These are phyloP conservation scores for Carex myosuroides DNA, from an alignment of 176 grass and related monocot genomes.

Conservation along the genomic window DNA sequence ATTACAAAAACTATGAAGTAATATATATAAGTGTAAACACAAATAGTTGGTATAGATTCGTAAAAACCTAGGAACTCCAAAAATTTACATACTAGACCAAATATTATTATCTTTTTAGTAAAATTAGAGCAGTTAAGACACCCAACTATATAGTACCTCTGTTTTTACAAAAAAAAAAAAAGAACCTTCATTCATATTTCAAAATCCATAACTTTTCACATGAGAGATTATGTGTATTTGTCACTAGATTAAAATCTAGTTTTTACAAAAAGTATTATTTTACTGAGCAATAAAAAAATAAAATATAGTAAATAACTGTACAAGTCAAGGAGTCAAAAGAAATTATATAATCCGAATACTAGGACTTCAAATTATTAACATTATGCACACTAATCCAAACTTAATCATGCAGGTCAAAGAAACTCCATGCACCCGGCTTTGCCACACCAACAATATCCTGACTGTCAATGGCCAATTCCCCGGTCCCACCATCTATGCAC, in stretches of 20 bases:
- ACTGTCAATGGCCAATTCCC: conserved; percentile 70
- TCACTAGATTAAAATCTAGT: no score
- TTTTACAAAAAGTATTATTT: neutral
- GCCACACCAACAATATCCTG: conserved; percentile 49
- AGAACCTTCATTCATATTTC: no score
- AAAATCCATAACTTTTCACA: no score
- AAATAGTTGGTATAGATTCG: neutral
- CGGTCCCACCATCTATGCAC: conserved; percentile 56
- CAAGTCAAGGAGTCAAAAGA: neutral
- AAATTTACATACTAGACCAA: neutral
- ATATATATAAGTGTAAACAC: neutral
- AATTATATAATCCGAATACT: neutral
- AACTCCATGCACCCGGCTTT: conserved; percentile 41
- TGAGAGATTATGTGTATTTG: no score
- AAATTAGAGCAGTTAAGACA: no score
- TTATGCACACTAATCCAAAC: neutral
- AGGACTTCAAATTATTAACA: neutral
- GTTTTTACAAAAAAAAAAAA: no score
- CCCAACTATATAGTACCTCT: no score
- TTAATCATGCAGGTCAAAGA: conserved; percentile 43
- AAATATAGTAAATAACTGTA: neutral
- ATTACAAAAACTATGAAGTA: neutral
- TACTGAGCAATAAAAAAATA: neutral
- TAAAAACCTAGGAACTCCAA: neutral
- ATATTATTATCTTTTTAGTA: no score